phyloP scores from a whole-genome alignment of 1,284 basidiomycete genomes.

The Apiotrichum montevideense region DNA sequence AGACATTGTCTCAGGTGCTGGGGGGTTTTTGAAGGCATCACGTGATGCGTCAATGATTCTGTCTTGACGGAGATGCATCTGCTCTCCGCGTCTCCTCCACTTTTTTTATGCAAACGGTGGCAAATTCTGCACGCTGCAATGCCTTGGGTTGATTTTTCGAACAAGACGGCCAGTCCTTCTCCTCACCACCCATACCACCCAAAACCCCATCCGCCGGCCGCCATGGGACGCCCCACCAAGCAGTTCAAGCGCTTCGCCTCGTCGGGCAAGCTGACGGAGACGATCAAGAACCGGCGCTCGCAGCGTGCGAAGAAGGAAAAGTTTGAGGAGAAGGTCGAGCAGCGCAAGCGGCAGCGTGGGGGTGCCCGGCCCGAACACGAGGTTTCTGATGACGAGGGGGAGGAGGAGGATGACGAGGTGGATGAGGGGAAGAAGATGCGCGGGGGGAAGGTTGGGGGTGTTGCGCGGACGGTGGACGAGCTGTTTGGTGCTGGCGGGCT shows the following conservation, averaged over 20 bases:
- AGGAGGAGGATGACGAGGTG: constrained; percentile 29
- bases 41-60: no score
- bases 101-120: neutral
- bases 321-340: constrained; percentile 53
- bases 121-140: neutral
- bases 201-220: constrained; percentile 4
- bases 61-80: neutral
- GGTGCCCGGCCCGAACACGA: constrained; percentile 26
- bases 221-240: constrained; percentile 62
- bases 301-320: constrained; percentile 68
- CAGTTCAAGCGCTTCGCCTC: constrained; percentile 79
- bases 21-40: no score
- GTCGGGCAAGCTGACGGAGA: constrained; percentile 77
- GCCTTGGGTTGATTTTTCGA: neutral
- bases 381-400: constrained; percentile 50
- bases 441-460: constrained; percentile 36
- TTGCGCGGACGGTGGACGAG: constrained; percentile 64
- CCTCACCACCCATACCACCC: neutral
- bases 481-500: constrained; percentile 56
- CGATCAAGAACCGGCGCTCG: constrained; percentile 69
- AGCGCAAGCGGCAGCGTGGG: constrained; percentile 41
- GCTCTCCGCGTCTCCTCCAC: neutral
- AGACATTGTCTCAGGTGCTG: no score
- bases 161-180: neutral
- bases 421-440: constrained; percentile 4